These are phyloP conservation scores for Deuterostichococcus epilithicus DNA, from an alignment of 139 green algal genomes.

Conservation along the genomic window DNA sequence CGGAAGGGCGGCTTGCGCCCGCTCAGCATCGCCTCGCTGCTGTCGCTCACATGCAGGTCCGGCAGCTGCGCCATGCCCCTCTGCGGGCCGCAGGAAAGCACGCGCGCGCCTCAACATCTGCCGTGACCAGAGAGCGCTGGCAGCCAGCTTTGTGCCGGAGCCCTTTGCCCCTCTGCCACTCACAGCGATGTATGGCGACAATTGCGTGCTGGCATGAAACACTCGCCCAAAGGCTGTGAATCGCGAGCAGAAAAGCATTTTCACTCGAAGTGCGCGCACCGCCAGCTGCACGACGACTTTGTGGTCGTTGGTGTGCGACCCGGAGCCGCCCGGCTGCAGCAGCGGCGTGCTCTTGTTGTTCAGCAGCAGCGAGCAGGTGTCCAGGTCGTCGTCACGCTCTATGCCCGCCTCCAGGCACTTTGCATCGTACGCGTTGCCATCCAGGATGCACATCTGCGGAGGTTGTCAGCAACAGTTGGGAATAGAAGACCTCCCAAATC, in stretches of 20 bases:
- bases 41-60: conserved; percentile 77
- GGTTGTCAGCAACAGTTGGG: background rate
- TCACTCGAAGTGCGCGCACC: background rate
- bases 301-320: conserved; percentile 8
- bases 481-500: too few relatives aligned
- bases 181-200: conserved; percentile 1
- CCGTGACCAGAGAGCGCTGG: background rate
- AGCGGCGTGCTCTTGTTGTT: conserved; percentile 61
- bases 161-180: too few relatives aligned
- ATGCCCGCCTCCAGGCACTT: conserved; percentile 60
- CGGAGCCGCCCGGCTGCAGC: conserved; percentile 1
- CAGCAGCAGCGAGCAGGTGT: conserved; percentile 63
- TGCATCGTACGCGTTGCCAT: conserved; percentile 77
- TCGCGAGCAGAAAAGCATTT: too few relatives aligned
- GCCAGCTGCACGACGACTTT: conserved; percentile 28
- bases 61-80: conserved; percentile 58
- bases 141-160: too few relatives aligned
- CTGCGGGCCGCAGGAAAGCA: conserved; percentile 17
- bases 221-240: too few relatives aligned
- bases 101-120: background rate
- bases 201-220: conserved; percentile 1
- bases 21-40: conserved; percentile 76
- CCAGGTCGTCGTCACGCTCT: conserved; percentile 60
- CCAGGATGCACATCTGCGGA: conserved; percentile 70
- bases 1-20: conserved; percentile 86